Evolutionary conservation across 2,329 filamentous ascomycete genomes (phyloP).

Genomic region (Arthroderma sp.): DNA sequence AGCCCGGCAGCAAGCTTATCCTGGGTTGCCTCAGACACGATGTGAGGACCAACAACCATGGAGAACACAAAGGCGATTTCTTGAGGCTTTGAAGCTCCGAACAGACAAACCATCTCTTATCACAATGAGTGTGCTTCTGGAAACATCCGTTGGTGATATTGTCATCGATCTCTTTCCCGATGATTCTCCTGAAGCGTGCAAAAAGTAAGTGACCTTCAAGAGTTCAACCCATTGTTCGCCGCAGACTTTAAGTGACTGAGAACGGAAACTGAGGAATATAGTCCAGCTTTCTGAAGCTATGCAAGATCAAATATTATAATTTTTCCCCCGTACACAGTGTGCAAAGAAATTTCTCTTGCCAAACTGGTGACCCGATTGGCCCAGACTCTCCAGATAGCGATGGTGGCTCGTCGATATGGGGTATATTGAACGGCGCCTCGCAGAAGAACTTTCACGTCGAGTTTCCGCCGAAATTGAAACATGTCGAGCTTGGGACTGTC

Average conservation of each 20-base stretch:
- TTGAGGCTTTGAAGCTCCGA: background rate
- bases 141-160: conserved; percentile 86
- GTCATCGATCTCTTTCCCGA: conserved; percentile 87
- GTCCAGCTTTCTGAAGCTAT: conserved; percentile 86
- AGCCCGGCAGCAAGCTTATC: too few relatives aligned
- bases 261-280: conserved; percentile 38
- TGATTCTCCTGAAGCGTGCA: conserved; percentile 78
- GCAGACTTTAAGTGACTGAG: conserved; percentile 36
- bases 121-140: conserved; percentile 79
- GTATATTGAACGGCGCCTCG: conserved; percentile 54
- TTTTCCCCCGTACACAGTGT: conserved; percentile 85
- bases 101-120: background rate
- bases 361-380: conserved; percentile 87
- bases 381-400: conserved; percentile 73
- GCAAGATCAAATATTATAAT: conserved; percentile 99
- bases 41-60: too few relatives aligned
- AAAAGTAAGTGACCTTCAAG: conserved; percentile 57
- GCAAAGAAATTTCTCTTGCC: conserved; percentile 91
- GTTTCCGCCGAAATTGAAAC: conserved; percentile 76
- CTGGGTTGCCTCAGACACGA: too few relatives aligned
- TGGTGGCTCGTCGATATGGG: conserved; percentile 90
- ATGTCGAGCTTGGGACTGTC: conserved; percentile 77
- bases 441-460: conserved; percentile 72
- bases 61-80: background rate
- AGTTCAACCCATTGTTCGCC: background rate